These are phyloP conservation scores for Solanum appendiculatum DNA, from an alignment of 257 asterid species.

Conservation along the genomic window DNA sequence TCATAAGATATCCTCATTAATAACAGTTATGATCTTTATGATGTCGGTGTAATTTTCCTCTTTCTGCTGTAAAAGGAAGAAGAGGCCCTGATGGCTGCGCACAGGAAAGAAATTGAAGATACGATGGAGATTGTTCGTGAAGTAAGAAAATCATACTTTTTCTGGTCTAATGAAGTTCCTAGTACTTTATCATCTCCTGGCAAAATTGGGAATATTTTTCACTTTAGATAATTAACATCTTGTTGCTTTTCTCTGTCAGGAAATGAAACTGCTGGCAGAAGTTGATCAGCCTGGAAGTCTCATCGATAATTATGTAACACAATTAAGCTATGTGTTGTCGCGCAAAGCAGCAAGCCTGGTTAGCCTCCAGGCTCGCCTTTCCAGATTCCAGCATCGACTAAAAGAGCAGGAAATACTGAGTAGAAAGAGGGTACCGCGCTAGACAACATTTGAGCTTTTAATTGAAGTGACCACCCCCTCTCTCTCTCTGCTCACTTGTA, in stretches of 20 bases:
- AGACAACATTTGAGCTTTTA: background rate
- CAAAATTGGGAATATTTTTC: background rate
- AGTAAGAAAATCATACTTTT: slow-evolving; percentile 24
- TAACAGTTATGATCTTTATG: background rate
- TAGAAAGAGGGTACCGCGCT: slow-evolving; percentile 81
- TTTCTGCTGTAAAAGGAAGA: slow-evolving; percentile 63
- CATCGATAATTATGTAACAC: slow-evolving; percentile 82
- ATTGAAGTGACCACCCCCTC: background rate
- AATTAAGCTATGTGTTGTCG: slow-evolving; percentile 82
- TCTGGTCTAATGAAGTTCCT: background rate
- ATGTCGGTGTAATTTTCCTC: slow-evolving; percentile 1
- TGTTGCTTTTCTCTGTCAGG: slow-evolving; percentile 39
- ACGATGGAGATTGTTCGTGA: slow-evolving; percentile 99
- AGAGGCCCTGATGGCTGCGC: slow-evolving; percentile 93
- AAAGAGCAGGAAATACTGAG: slow-evolving; percentile 94
- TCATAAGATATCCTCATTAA: background rate
- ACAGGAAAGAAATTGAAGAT: slow-evolving; percentile 93
- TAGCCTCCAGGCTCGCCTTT: slow-evolving; percentile 96
- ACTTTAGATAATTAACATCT: background rate
- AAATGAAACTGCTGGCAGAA: slow-evolving; percentile 93
- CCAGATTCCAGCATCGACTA: slow-evolving; percentile 94
- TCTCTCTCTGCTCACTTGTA: background rate
- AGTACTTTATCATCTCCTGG: background rate
- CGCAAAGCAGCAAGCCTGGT: slow-evolving; percentile 96
- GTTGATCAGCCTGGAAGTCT: slow-evolving; percentile 99